Evolutionary conservation across 2,329 filamentous ascomycete species (phyloP), one percentile per base, ranked within the genome.

Genomic region (Dactylellina drechsleri): DNA sequence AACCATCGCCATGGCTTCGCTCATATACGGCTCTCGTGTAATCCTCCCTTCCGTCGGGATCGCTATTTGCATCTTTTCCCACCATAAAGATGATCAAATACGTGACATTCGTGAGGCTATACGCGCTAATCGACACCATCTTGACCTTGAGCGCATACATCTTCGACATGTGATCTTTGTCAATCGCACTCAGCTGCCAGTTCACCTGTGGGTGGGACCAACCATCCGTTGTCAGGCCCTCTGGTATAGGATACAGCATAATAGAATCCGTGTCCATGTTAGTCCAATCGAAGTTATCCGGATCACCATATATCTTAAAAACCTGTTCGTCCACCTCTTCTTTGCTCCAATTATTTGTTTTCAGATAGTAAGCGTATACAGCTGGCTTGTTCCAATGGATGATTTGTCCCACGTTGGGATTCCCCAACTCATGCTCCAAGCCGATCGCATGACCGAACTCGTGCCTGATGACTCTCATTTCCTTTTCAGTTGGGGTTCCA

Each of bases 391-490:
- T 23, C 52, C 52, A 56, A 23, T 56, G 52, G 28, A 56, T 56
- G 52, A 56, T 36, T 56, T 56, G 52, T 16, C 18, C 52, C 28
- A 56, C 52, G 52, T 56, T 56, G 26, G 52, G 52, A 36, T 56
- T 56, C 52, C 52, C 52, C 18, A 56, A 23, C 26, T 56, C 52
- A 56, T 56, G 52, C 52, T 56, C 52, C 16, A 56, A 36, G 18
- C 52, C 52, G 52, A 56, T 31, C 31, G 52, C 52, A 18, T 56
- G 52, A 3, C 52, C 52, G 26, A 56, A 56, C 52, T 56, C 52
- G 52, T 56, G 52, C 18, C 26, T 26, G 52, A 56, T 56, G 23
- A 20, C 28, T 56, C 52, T 26, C 6, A 56, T 56, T 56, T 56
- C 52, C 20, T 56, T 56, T 31, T 56, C 52, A 12, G 52, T 56